Evolutionary conservation across 2,329 filamentous ascomycete genomes (phyloP), one percentile per base, ranked within the genome.

Genomic region (Ceratocystis cacaofunesta): DNA sequence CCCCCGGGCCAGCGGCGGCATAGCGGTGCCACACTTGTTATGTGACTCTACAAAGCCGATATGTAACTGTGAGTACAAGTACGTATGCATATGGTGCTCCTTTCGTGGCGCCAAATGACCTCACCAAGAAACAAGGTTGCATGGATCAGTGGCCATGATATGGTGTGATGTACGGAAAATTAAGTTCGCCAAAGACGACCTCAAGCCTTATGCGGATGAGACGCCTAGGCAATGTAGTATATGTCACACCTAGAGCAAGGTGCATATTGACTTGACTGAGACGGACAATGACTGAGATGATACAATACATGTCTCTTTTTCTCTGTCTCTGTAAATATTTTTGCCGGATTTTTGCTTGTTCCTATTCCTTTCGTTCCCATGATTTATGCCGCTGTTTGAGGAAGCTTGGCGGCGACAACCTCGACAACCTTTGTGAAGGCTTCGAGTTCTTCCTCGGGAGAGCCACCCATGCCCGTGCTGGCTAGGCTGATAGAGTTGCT

Each of bases 361-460:
- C 30, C 30, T 55, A 30, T 28, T 55, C 50, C 15, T 36, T 41
- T 46, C 25, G 41, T 32, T 64, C 25, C 28, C 30, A 30, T 46
- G 28, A 7, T 46, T 36, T 30, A 17, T 57, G 15, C 44, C 25
- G 55, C 46, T n/a, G 44, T 28, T 25, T 63, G 50, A 17, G 61
- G 58, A 5, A 76, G 71, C 65, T 69, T 71, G 15, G 68, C 71
- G 5, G 75, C 69, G 22, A 92, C 82, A 60, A 88, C 83, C 67
- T 88, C 82, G 41, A 92, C 85, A 50, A 95, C 84, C 69, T 81
- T 82, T 71, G 83, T 85, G 70, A 96, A 86, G 0, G 88, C 90
- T 72, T 92, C 90, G 85, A 96, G 92, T 77, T 97, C 92, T 78
- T 97, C 94, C 72, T 96, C 92, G 5, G 92, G 84, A 0, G 85